Conservation (phyloP, 768 basidiomycete genomes). For the Suillus discolor region DNA sequence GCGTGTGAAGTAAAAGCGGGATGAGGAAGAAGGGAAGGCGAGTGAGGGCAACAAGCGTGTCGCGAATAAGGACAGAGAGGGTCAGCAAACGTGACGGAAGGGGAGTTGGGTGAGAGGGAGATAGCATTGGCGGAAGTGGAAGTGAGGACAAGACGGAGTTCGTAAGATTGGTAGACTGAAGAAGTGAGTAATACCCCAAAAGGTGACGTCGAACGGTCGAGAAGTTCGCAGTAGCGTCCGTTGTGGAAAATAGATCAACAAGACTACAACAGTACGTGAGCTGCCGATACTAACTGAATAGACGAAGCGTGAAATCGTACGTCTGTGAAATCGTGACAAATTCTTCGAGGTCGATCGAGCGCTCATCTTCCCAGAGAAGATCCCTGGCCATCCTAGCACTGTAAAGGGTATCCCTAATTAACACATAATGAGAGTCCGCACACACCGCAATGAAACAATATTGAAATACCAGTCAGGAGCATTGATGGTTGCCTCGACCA, state of each 20-base stretch:
- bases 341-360: conserved; percentile 74
- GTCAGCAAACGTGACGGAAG: conserved; percentile 86
- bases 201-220: conserved; percentile 66
- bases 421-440: conserved; percentile 21
- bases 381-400: conserved; percentile 92
- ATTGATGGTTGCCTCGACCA: conserved; percentile 83
- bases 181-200: conserved; percentile 86
- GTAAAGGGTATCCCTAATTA: conserved; percentile 82
- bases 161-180: conserved; percentile 79
- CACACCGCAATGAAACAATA: conserved; percentile 21
- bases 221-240: conserved; percentile 62
- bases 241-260: conserved; percentile 83
- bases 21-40: conserved; percentile 89
- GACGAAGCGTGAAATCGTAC: conserved; percentile 49
- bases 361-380: conserved; percentile 87
- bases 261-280: conserved; percentile 53
- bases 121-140: conserved; percentile 81
- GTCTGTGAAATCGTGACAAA: conserved; percentile 89
- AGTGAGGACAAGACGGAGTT: conserved; percentile 84
- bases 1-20: conserved; percentile 81
- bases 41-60: conserved; percentile 68
- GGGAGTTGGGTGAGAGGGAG: conserved; percentile 69
- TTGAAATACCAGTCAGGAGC: conserved; percentile 84
- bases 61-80: conserved; percentile 74
- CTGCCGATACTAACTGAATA: conserved; percentile 11